Conservation (phyloP, 176 grass and related monocot genomes). For the Ananas comosus region DNA sequence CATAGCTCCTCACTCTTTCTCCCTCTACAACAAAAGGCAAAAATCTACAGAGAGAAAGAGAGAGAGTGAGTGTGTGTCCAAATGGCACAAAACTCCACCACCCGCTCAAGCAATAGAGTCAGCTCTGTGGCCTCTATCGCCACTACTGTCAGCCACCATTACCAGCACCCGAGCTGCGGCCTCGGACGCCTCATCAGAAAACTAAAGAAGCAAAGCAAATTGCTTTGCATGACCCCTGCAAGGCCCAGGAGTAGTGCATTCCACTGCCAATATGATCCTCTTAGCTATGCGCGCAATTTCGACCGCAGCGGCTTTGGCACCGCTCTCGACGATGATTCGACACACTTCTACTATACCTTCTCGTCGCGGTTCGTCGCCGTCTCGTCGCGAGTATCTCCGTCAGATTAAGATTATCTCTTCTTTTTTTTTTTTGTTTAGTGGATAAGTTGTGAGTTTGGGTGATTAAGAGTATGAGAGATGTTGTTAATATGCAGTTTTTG, state of each 20-base stretch:
- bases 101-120: not conserved
- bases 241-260: conserved; percentile 14
- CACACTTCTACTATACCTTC: conserved; percentile 50
- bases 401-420: not conserved
- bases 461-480: not conserved
- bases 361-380: conserved; percentile 55
- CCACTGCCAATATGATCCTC: conserved; percentile 63
- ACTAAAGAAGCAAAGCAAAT: conserved; percentile 57
- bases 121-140: not conserved
- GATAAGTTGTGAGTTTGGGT: not conserved
- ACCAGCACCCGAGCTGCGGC: conserved; percentile 39
- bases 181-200: conserved; percentile 54
- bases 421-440: not conserved
- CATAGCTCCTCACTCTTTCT: too few relatives aligned
- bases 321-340: conserved; percentile 28
- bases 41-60: too few relatives aligned
- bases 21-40: too few relatives aligned
- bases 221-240: conserved; percentile 31
- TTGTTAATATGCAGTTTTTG: not conserved
- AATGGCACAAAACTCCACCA: not conserved
- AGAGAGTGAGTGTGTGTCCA: too few relatives aligned
- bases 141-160: not conserved
- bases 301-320: conserved; percentile 48
- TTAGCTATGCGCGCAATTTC: conserved; percentile 89
- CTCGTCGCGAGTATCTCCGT: not conserved